These are phyloP conservation scores for Acephala macrosclerotiorum DNA, from an alignment of 2,329 filamentous ascomycete genomes.

Conservation along the genomic window DNA sequence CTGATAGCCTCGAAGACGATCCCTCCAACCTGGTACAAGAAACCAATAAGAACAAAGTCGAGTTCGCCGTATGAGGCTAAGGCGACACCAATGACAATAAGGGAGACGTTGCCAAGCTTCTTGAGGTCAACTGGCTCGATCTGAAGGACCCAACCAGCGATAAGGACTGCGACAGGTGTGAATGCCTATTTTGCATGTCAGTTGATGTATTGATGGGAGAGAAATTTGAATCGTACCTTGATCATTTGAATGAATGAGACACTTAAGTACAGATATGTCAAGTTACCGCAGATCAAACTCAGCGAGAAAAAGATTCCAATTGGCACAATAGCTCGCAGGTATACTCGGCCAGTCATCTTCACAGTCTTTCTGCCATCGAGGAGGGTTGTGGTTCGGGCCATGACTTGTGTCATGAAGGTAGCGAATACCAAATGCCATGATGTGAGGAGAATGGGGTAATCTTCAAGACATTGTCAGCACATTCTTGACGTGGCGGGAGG, in stretches of 20 bases:
- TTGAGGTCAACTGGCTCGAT: slow-evolving; percentile 80
- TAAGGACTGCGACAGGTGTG: slow-evolving; percentile 89
- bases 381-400: slow-evolving; percentile 87
- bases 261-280: slow-evolving; percentile 93
- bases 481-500: slow-evolving; percentile 1
- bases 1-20: slow-evolving; percentile 84
- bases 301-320: slow-evolving; percentile 96
- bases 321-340: slow-evolving; percentile 90
- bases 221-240: slow-evolving; percentile 65
- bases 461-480: slow-evolving; percentile 52
- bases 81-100: slow-evolving; percentile 93
- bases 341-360: slow-evolving; percentile 95
- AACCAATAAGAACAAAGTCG: slow-evolving; percentile 83
- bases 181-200: slow-evolving; percentile 68
- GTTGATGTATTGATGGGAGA: background rate
- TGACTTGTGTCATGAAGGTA: slow-evolving; percentile 90
- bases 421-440: slow-evolving; percentile 97
- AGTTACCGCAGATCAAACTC: slow-evolving; percentile 94
- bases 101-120: slow-evolving; percentile 89
- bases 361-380: slow-evolving; percentile 95
- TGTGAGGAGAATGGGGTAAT: slow-evolving; percentile 81
- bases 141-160: slow-evolving; percentile 88
- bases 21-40: slow-evolving; percentile 80
- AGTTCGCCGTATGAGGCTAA: slow-evolving; percentile 97
- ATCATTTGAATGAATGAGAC: slow-evolving; percentile 99